Evolutionary conservation across 495 filamentous ascomycete genomes (phyloP), one percentile per base, ranked within the genome.

Genomic region (Aspergillus indologenus): DNA sequence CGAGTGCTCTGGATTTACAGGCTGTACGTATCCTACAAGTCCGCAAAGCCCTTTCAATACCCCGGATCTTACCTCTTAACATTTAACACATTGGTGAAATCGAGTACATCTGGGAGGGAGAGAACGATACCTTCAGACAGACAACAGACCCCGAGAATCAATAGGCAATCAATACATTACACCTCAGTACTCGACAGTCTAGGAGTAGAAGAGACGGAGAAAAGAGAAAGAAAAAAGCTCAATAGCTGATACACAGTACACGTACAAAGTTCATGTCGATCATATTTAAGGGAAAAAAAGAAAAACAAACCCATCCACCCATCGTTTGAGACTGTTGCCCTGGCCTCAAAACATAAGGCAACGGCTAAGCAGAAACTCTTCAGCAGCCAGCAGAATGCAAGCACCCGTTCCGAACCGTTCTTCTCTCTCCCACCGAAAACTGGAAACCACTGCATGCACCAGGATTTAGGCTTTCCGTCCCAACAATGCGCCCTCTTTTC

Each of bases 201-300:
- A 29, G 26, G 4, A 29, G 9, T 29, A 9, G 26, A 29, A 29
- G 26, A 29, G 4, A 29, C 3, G 26, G 26, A 3, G n/a, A n/a
- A n/a, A n/a, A n/a, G n/a, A n/a, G n/a, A 48, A 22, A 19, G 18
- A 6, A 23, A 23, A 48, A 40, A 40, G 34, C 5, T 40, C 6
- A 40, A 40, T 40, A 55, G 26, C 21, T 55, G 31, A 45, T 26
- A 56, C 42, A 56, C 42, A 56, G 34, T 44, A 18, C 29, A 44
- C 46, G 26, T 15, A 24, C 22, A 23, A 50, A 22, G 47, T 50
- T n/a, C 47, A 50, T 26, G 47, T 50, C 47, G 23, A 29, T 26
- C 21, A 29, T 31, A 51, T 31, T n/a, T n/a, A n/a, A n/a, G n/a
- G n/a, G n/a, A n/a, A n/a, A n/a, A n/a, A n/a, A n/a, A n/a, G 17